Percentiles rank a stretch among this genome's conserved stretches.
Evolutionary conservation across 1,139 yeast species (phyloP).

Genomic region (Lodderomyces oxycetoniae): DNA sequence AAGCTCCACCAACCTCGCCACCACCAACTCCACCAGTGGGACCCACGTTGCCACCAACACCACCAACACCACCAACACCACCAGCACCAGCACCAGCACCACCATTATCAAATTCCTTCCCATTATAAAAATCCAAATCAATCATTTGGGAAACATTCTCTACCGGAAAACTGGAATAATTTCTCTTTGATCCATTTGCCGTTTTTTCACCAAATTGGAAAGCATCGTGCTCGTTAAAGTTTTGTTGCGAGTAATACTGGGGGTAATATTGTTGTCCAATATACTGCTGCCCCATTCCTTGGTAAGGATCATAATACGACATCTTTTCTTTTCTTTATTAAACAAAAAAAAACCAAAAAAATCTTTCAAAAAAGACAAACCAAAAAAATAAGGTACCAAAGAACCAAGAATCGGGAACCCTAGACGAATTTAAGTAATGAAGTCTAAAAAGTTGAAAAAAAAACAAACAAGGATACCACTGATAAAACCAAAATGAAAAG

Average conservation of each 20-base stretch:
- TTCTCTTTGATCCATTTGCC: background rate
- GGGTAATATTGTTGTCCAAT: slow-evolving; percentile 33
- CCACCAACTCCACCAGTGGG: slow-evolving; percentile 15
- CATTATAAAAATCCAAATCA: background rate
- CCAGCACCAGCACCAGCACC: background rate
- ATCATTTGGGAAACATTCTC: background rate
- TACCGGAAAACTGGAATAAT: background rate
- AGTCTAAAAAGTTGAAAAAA: too few species aligned
- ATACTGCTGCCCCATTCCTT: slow-evolving; percentile 38
- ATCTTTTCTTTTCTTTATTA: slow-evolving; percentile 16
- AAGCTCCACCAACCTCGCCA: background rate
- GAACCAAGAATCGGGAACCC: too few species aligned
- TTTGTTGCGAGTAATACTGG: slow-evolving; percentile 20
- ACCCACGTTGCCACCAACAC: background rate
- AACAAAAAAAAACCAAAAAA: background rate
- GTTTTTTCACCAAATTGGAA: slow-evolving; percentile 1
- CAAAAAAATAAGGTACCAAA: background rate
- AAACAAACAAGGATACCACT: too few species aligned
- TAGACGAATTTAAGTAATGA: too few species aligned
- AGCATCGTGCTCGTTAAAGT: slow-evolving; percentile 1
- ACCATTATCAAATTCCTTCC: background rate
- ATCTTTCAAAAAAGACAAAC: background rate
- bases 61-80: background rate
- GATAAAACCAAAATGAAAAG: too few species aligned
- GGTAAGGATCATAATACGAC: slow-evolving; percentile 46